These are phyloP conservation scores for Suillus subaureus DNA, from an alignment of 768 basidiomycete genomes.

Conservation along the genomic window DNA sequence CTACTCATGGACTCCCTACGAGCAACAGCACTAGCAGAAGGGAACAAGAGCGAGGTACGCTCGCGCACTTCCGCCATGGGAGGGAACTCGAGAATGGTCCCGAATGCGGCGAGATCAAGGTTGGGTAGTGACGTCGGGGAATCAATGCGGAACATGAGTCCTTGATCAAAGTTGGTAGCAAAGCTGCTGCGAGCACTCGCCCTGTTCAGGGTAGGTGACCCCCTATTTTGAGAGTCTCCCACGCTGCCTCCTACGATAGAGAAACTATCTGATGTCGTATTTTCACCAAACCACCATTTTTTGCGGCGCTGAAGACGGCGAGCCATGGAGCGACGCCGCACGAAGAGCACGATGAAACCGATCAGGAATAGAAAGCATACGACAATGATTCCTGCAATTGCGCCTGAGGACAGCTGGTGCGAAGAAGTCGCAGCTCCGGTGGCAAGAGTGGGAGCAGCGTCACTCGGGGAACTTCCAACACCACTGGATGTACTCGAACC, in stretches of 20 bases:
- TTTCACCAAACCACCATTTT: slow-evolving; percentile 47
- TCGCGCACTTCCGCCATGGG: slow-evolving; percentile 59
- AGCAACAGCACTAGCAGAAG: slow-evolving; percentile 25
- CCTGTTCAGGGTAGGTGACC: slow-evolving; percentile 23
- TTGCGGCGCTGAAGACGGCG: slow-evolving; percentile 45
- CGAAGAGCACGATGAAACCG: slow-evolving; percentile 39
- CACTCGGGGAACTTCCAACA: slow-evolving; percentile 16
- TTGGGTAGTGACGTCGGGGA: slow-evolving; percentile 20
- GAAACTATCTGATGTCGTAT: slow-evolving; percentile 9
- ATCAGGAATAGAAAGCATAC: slow-evolving; percentile 35
- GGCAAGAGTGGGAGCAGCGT: slow-evolving; percentile 17
- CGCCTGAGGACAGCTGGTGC: slow-evolving; percentile 43
- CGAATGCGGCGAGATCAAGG: slow-evolving; percentile 10
- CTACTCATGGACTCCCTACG: slow-evolving; percentile 44
- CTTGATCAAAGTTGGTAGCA: slow-evolving; percentile 59
- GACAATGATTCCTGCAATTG: slow-evolving; percentile 48
- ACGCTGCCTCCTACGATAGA: slow-evolving; percentile 16
- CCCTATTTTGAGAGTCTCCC: slow-evolving; percentile 17
- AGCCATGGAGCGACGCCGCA: slow-evolving; percentile 48
- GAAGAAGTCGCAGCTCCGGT: slow-evolving; percentile 13
- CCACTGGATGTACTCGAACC: slow-evolving; percentile 15
- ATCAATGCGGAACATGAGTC: slow-evolving; percentile 28
- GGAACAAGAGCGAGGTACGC: slow-evolving; percentile 25
- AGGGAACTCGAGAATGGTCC: slow-evolving; percentile 43
- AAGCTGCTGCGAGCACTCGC: slow-evolving; percentile 59